These are phyloP conservation scores for Nyssa sinensis DNA, from an alignment of 148 eudicot genomes.

Conservation along the genomic window DNA sequence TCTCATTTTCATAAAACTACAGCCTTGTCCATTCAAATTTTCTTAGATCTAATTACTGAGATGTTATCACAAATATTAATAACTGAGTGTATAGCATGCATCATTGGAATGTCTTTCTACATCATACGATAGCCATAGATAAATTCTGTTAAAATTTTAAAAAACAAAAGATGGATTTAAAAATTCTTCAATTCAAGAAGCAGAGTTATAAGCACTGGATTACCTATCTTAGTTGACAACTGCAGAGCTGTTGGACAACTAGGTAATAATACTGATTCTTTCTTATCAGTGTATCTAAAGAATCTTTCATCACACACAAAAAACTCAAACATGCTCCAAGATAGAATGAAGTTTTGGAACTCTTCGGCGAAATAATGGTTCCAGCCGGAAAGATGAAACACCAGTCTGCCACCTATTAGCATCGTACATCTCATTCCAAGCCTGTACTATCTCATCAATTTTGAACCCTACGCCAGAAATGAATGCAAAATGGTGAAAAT, in stretches of 20 bases:
- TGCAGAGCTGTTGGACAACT: slow-evolving; percentile 26
- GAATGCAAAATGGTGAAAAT: slow-evolving; percentile 2
- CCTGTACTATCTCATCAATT: slow-evolving; percentile 89
- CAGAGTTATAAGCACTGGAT: slow-evolving; percentile 2
- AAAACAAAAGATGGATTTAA: background rate
- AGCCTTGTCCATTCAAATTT: background rate
- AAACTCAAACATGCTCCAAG: slow-evolving; percentile 59
- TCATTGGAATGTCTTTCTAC: background rate
- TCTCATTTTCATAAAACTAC: background rate
- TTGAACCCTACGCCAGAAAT: slow-evolving; percentile 61
- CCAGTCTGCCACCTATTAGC: slow-evolving; percentile 89
- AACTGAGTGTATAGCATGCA: background rate
- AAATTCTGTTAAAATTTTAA: slow-evolving; percentile 1
- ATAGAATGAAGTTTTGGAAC: slow-evolving; percentile 69
- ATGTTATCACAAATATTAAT: background rate
- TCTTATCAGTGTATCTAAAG: slow-evolving; percentile 16
- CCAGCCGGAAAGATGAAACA: slow-evolving; percentile 68
- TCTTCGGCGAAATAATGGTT: slow-evolving; percentile 72
- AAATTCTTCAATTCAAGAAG: background rate
- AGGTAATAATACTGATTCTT: slow-evolving; percentile 25
- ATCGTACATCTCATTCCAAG: slow-evolving; percentile 98
- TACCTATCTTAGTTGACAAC: slow-evolving; percentile 39
- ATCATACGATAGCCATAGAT: background rate
- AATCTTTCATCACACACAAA: slow-evolving; percentile 10
- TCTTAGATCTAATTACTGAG: background rate